These are phyloP conservation scores for Peniophora sp. DNA, from an alignment of 1,284 basidiomycete genomes.

Conservation along the genomic window DNA sequence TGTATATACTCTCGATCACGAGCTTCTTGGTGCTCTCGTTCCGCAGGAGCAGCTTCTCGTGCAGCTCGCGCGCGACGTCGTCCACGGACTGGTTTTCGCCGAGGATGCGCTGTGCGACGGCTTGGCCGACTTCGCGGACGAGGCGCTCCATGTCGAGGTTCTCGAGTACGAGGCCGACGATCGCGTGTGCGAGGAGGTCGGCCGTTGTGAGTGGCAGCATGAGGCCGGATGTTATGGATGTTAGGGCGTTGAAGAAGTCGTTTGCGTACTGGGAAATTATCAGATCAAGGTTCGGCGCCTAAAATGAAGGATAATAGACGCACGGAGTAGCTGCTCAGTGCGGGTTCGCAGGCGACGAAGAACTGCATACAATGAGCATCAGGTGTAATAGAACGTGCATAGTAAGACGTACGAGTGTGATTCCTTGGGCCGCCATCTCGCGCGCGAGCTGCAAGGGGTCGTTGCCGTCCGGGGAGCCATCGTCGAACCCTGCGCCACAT, in stretches of 20 bases:
- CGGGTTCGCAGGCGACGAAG: constrained; percentile 98
- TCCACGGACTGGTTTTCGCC: constrained; percentile 91
- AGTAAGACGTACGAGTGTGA: constrained; percentile 64
- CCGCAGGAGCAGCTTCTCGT: constrained; percentile 84
- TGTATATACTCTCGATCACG: constrained; percentile 94
- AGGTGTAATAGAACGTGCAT: not conserved
- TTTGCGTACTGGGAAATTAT: constrained; percentile 65
- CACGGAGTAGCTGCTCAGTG: constrained; percentile 87
- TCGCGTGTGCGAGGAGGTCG: constrained; percentile 93
- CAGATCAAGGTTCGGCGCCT: constrained; percentile 15
- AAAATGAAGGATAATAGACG: constrained; percentile 22
- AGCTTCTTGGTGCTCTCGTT: constrained; percentile 98
- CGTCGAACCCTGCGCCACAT: constrained; percentile 65
- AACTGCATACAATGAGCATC: constrained; percentile 45
- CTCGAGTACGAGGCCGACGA: constrained; percentile 94
- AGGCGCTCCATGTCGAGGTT: constrained; percentile 98
- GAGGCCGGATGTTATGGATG: constrained; percentile 85
- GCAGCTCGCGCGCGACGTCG: constrained; percentile 89
- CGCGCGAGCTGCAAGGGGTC: constrained; percentile 89
- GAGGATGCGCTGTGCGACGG: constrained; percentile 87
- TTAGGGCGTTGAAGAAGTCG: constrained; percentile 93
- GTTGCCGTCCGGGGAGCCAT: constrained; percentile 86
- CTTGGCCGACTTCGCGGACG: constrained; percentile 88
- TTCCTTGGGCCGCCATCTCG: constrained; percentile 84
- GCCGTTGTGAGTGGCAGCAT: constrained; percentile 97